Evolutionary conservation across 2,329 filamentous ascomycete species (phyloP), one percentile per base, ranked within the genome.

Genomic region (Simplicillium sp.): DNA sequence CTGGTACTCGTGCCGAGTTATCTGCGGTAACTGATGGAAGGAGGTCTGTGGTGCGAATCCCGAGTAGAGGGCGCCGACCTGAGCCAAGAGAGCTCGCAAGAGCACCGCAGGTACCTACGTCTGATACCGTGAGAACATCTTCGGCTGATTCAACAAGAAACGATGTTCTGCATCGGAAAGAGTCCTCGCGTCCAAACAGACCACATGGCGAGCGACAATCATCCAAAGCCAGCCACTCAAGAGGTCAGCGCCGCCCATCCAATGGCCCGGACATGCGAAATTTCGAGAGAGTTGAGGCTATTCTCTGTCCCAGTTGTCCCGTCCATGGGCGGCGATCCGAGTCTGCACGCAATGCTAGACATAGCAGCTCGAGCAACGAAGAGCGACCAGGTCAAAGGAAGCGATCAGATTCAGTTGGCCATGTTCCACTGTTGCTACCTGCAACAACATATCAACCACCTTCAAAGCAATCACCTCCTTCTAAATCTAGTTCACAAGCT

Each of bases 181-280:
- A 13, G 13, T 33, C 31, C 7, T n/a, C 12, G 12, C 31, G 31
- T 7, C 5, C 20, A 9, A 5, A 15, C 13, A 20, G 36, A 37
- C 11, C 13, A 3, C 36, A n/a, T 11, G 8, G 36, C 16, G 12
- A 37, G 12, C 36, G 7, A 37, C 12, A 3, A 7, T 33, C 31
- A 11, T 33, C 31, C 5, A 33, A 33, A 13, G 18, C 1, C 46
- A 45, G 1, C 41, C 50, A 1, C 46, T 46, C 34, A 48, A 50
- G 28, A 44, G 47, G 16, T 13, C 37, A 29, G 40, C n/a, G 37
- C 32, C 3, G 37, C 11, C 12, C 2, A 34, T 18, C 7, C 35
- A 38, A 36, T 50, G 34, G 35, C 11, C 15, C 38, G 3, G 18
- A 44, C 14, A 16, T 25, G n/a, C 17, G 31, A 17, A 34, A 36